Base-by-base conservation (phyloP, 108 stramenopile genomes). In the Cyclostephanos invisitatus region DNA sequence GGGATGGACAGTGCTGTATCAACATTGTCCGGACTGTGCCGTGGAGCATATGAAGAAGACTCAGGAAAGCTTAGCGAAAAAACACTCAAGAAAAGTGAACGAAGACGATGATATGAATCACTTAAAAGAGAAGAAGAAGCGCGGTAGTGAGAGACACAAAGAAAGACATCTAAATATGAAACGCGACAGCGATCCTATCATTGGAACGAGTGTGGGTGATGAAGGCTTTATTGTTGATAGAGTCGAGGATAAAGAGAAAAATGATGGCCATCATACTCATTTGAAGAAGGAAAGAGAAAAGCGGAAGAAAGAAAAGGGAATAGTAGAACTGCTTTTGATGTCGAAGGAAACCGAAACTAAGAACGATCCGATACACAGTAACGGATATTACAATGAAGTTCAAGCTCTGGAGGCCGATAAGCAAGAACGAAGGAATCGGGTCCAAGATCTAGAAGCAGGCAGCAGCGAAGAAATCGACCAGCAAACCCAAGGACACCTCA, bases 11-110 rank as follows among this genome's bases (percentile, higher is more conserved):
- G 66, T 78, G 12, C 42, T 72, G 25, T 71, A 71, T 46, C 71
- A 78, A 53, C 70, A 78, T 68, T 78, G 77, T 54, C 77, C 77
- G 18, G 77, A 78, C 42, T 78, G 77, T 62, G 77, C 70, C 20
- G 60, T 78, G 42, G 77, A 78, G 53, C 66, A 78, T 28, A 67
- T 78, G 77, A 78, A 67, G 46, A 67, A 64, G 66, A 72, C 63
- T 25, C 70, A 78, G 24, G 69, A 78, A 59, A 56, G 55, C 27
- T 28, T 78, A 20, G 65, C 77, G 18, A 59, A 24, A 7, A 57
- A 51, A 29, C 58, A 74, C 24, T 21, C 67, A 15, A 22, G 51
- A 35, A 21, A 63, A 40, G 12, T 47, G 62, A 24, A 15, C 20
- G 62, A 63, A 25, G 20, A 47, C 7, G 29, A 59, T 5, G 17